Evolutionary conservation across 2,329 filamentous ascomycete genomes (phyloP).

Genomic region (Simplicillium aogashimaense): DNA sequence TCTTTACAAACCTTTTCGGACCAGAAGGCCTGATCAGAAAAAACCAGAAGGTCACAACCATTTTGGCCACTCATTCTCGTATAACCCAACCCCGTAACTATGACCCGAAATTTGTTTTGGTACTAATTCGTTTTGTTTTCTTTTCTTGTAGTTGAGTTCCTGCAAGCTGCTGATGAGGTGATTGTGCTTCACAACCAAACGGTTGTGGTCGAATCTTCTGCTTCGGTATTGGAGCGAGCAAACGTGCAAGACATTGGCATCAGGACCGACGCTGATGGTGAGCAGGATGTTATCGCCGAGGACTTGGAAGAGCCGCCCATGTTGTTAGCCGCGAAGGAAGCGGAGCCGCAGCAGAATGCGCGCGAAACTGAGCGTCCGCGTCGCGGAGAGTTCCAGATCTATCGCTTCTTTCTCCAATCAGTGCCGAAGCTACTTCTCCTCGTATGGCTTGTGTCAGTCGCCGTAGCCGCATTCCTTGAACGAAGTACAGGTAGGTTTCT

Average conservation of each 20-base stretch:
- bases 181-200: constrained; percentile 9
- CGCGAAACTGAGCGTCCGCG: no score
- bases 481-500: background rate
- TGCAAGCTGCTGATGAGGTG: constrained; percentile 12
- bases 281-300: background rate
- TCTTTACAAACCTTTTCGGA: background rate
- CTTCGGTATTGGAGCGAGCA: no score
- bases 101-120: no score
- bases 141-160: constrained; percentile 12
- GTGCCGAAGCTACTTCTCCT: background rate
- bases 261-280: background rate
- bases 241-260: background rate
- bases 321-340: background rate
- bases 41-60: background rate
- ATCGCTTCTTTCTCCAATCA: background rate
- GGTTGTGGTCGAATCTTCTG: no score
- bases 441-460: background rate
- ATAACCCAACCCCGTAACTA: no score
- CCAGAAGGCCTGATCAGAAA: background rate
- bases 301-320: background rate
- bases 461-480: background rate
- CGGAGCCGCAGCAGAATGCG: background rate
- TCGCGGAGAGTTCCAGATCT: background rate
- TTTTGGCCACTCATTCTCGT: background rate
- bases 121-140: no score